Evolutionary conservation across 1,139 yeast genomes (phyloP).

Genomic region (Pichia sp.): DNA sequence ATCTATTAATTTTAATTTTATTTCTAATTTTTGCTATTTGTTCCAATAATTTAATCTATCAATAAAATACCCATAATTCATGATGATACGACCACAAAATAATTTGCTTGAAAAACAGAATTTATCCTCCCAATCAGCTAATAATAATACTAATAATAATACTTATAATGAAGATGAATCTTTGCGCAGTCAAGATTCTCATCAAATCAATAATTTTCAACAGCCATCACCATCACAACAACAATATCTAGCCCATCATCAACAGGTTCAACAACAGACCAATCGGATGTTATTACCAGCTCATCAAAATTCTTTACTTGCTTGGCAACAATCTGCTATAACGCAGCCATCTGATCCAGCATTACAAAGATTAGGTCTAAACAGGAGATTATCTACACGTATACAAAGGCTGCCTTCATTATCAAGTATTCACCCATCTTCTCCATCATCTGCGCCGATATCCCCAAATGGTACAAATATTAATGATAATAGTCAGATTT

Average conservation of each 20-base stretch:
- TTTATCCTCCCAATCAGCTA: background rate
- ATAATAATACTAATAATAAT: no score
- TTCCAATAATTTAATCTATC: no score
- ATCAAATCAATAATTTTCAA: background rate
- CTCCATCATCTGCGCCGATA: constrained; percentile 8
- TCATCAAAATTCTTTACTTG: constrained; percentile 1
- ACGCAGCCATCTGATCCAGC: constrained; percentile 15
- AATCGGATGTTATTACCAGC: constrained; percentile 8
- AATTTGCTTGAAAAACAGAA: constrained; percentile 2
- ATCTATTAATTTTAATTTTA: no score
- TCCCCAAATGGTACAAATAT: constrained; percentile 5
- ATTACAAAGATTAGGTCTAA: constrained; percentile 15
- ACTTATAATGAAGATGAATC: no score
- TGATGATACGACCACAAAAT: background rate
- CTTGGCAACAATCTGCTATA: constrained; percentile 10
- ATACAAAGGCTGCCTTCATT: constrained; percentile 18
- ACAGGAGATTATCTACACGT: constrained; percentile 17
- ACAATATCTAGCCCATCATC: constrained; percentile 3
- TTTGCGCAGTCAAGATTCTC: no score
- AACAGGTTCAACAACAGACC: constrained; percentile 8
- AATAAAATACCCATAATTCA: no score
- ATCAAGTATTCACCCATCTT: background rate
- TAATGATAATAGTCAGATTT: background rate
- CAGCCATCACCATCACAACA: constrained; percentile 8
- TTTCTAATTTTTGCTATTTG: background rate